A percentile compares a stretch with the other conserved stretches of the same genome.
Evolutionary conservation across 2,329 filamentous ascomycete genomes (phyloP).

Genomic region (Fusarium buharicum): DNA sequence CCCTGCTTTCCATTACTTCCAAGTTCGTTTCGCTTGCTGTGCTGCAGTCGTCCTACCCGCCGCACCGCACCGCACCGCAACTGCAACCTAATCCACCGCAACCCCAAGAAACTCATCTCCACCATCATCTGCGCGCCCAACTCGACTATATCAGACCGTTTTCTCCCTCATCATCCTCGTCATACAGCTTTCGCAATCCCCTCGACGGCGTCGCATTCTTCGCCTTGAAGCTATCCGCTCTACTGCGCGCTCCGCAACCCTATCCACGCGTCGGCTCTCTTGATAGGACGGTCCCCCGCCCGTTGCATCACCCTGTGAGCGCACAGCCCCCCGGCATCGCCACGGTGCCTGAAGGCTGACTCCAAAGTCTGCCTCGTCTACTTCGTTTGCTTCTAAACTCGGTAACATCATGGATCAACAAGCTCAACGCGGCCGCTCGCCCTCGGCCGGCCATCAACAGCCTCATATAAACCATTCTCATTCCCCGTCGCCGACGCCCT

Average conservation of each 20-base stretch:
- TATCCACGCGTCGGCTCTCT: slow-evolving; percentile 45
- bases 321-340: slow-evolving; percentile 57
- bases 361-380: slow-evolving; percentile 57
- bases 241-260: slow-evolving; percentile 40
- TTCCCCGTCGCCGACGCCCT: slow-evolving; percentile 70
- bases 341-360: slow-evolving; percentile 59
- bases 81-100: slow-evolving; percentile 19
- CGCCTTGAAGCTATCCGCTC: slow-evolving; percentile 31
- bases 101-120: slow-evolving; percentile 33
- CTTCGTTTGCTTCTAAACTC: slow-evolving; percentile 48
- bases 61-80: slow-evolving; percentile 20
- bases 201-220: slow-evolving; percentile 35
- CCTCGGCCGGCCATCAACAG: slow-evolving; percentile 66
- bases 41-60: slow-evolving; percentile 21
- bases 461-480: slow-evolving; percentile 75
- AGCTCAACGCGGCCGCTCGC: slow-evolving; percentile 65
- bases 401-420: slow-evolving; percentile 56
- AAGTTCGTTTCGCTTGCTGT: slow-evolving; percentile 13
- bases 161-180: neutral
- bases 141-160: slow-evolving; percentile 6
- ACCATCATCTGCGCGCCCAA: slow-evolving; percentile 33
- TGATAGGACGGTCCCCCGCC: slow-evolving; percentile 47
- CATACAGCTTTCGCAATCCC: slow-evolving; percentile 23
- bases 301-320: slow-evolving; percentile 47
- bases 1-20: slow-evolving; percentile 4